Evolutionary conservation across 2,329 filamentous ascomycete genomes (phyloP), one percentile per base, ranked within the genome.

Genomic region (Penicillium sp.): DNA sequence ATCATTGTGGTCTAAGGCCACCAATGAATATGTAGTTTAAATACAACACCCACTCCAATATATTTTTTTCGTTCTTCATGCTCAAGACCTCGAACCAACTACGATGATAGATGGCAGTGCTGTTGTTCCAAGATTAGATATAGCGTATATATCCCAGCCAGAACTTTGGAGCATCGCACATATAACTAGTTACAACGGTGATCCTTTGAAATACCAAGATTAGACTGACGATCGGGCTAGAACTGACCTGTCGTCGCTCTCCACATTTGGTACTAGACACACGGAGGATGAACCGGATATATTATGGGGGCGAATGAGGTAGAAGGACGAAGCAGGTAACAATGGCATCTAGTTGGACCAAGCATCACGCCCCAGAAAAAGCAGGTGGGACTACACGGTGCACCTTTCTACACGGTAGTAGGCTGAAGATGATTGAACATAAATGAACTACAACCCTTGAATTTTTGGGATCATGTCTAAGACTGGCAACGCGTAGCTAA

Each of bases 381-480:
- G 15, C 21, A 19, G 39, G 11, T 33, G 16, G 39, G 7, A 15
- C 15, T 44, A 41, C 29, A 19, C 13, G n/a, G 11, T 25, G 9
- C 15, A 44, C 16, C n/a, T 15, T 25, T 5, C 10, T 51, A 51
- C 29, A 27, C 31, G 29, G 16, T 27, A 44, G 10, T 27, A 46
- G 25, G 27, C 15, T 15, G n/a, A 44, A 36, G 21, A 47, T 11
- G 11, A 53, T 53, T 47, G 54, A 57, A 57, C 54, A 47, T 57
- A 31, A 55, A 57, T 50, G 36, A 48, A 57, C 54, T 57, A 57
- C 54, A 38, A 57, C 54, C 54, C 54, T 57, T 53, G 43, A 40
- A 57, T 53, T 57, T 56, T 57, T 45, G 52, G 54, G 41, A 53
- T 57, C 54, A 57, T 53, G 54, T 53, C 54, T 55, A 47, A 53